Evolutionary conservation across 108 stramenopile species (phyloP).

Genomic region (Skeletonema grethae): DNA sequence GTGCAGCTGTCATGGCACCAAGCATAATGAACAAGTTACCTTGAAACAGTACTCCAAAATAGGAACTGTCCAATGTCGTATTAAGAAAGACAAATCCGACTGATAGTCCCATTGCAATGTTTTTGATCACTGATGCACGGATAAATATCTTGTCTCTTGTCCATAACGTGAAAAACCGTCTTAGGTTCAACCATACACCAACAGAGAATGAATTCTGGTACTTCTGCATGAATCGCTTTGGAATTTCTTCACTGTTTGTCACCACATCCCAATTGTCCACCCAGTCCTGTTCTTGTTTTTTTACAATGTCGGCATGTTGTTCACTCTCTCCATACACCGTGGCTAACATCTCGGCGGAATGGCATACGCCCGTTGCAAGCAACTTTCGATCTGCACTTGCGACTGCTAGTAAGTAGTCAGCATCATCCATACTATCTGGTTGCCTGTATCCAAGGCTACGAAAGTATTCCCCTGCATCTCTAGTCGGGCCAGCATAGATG

Average conservation of each 20-base stretch:
- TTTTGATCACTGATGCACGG: constrained; percentile 51
- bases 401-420: constrained; percentile 52
- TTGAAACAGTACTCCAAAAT: constrained; percentile 48
- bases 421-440: constrained; percentile 64
- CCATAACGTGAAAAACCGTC: constrained; percentile 39
- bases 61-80: constrained; percentile 41
- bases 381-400: constrained; percentile 48
- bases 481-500: constrained; percentile 69
- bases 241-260: background rate
- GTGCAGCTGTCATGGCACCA: constrained; percentile 55
- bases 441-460: constrained; percentile 47
- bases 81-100: constrained; percentile 74
- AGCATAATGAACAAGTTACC: constrained; percentile 56
- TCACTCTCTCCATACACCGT: constrained; percentile 18
- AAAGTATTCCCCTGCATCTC: constrained; percentile 50
- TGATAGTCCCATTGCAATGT: constrained; percentile 69
- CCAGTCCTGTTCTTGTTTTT: constrained; percentile 10
- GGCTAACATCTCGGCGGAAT: constrained; percentile 14
- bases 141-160: constrained; percentile 43
- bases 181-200: constrained; percentile 36
- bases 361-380: constrained; percentile 1
- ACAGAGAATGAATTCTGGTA: constrained; percentile 32
- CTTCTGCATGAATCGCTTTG: constrained; percentile 23
- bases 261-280: constrained; percentile 2
- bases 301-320: constrained; percentile 1